Conservation (phyloP, 78 protist genomes). For the Dictyostelium brefeldianum region DNA sequence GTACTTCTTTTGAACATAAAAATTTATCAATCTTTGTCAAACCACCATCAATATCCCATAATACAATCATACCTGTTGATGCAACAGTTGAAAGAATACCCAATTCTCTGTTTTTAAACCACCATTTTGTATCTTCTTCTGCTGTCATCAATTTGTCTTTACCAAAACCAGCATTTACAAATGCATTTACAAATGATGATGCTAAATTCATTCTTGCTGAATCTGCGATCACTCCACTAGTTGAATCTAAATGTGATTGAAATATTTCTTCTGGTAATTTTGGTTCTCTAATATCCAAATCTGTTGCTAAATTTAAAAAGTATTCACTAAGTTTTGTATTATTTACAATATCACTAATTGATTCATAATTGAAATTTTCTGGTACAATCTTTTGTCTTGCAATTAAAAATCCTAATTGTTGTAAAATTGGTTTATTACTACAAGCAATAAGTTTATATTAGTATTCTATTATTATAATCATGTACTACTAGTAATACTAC, state of each 20-base stretch:
- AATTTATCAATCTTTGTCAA: conserved; percentile 91
- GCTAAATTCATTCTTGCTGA: conserved; percentile 96
- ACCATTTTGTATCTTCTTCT: conserved; percentile 91
- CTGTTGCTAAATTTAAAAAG: conserved; percentile 93
- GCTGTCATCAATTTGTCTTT: conserved; percentile 95
- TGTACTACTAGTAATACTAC: background rate
- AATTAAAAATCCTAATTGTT: conserved; percentile 93
- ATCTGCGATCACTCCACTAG: conserved; percentile 53
- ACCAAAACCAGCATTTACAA: conserved; percentile 96
- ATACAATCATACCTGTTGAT: conserved; percentile 94
- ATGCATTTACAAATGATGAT: conserved; percentile 96
- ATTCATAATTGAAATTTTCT: conserved; percentile 32
- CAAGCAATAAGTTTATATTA: background rate
- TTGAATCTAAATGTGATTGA: conserved; percentile 90
- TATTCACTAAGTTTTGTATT: conserved; percentile 88
- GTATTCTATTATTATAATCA: background rate
- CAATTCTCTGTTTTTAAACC: conserved; percentile 95
- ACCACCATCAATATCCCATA: conserved; percentile 98
- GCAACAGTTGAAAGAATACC: conserved; percentile 98
- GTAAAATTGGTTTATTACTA: conserved; percentile 27
- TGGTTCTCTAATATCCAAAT: conserved; percentile 97
- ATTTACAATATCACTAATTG: conserved; percentile 79
- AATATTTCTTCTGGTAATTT: conserved; percentile 98
- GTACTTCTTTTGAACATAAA: conserved; percentile 85
- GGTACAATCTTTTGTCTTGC: conserved; percentile 83